Base-by-base conservation (phyloP, 1,139 yeast species). In the Eremothecium gossypii region DNA sequence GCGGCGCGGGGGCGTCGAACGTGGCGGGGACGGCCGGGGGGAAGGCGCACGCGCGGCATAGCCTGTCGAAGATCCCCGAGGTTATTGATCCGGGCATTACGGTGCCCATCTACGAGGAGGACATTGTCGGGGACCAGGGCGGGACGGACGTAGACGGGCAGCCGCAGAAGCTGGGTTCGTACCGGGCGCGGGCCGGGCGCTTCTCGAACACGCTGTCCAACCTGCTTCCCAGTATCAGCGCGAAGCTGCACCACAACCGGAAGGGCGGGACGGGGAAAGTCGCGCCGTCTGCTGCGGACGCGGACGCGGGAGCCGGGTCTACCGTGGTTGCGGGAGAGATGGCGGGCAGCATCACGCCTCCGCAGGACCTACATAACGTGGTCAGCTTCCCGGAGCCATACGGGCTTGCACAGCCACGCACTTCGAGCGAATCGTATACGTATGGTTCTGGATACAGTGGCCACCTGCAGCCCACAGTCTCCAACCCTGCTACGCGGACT, bases 41-140 rank as follows among this genome's bases (percentile, higher is more conserved):
- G 8, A 34, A 30, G 27, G 23, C 44, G 7, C 37, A 34, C 20
- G 29, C 14, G 10, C n/a, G 37, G 14, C 37, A 40, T 8, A 39
- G 43, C 33, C 40, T 50, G 35, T 45, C 51, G 10, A 55, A 50
- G 40, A 57, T 57, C 9, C 61, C 63, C 12, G 61, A 57, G 38
- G 53, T 58, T 7, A 58, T 58, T 33, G 58, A 57, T 42, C 63
- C 64, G 1, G 63, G 63, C 30, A 56, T 58, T 30, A 58, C 61
- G n/a, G 55, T 59, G 29, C 64, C 63, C 8, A 57, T 59, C 20
- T 60, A 52, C 45, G 61, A 55, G 38, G 60, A 55, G 27, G 54
- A 50, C 17, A 29, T 40, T 30, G 45, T 37, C 13, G 45, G 30
- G 40, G 40, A 36, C 23, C 48, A 36, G 20, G 35, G 26, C 14